Percentiles rank a stretch among this genome's conserved stretches.
phyloP scores from a whole-genome alignment of 495 filamentous ascomycete genomes.

The Neurospora discreta region DNA sequence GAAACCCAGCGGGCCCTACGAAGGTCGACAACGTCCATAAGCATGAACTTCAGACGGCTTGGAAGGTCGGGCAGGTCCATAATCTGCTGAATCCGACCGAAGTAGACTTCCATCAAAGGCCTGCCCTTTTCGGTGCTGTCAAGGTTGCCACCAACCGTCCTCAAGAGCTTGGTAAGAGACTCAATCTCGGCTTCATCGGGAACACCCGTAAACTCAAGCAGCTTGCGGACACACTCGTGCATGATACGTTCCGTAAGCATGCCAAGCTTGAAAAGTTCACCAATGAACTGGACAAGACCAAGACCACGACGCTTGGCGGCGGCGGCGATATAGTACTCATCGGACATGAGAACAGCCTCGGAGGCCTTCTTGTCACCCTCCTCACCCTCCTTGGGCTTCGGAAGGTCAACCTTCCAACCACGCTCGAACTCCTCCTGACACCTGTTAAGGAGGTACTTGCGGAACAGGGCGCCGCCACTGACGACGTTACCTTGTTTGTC shows the following conservation, averaged over 20 bases:
- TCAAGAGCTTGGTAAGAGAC: slow-evolving; percentile 81
- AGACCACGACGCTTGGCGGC: slow-evolving; percentile 95
- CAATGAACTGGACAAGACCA: slow-evolving; percentile 97
- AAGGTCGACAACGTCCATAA: slow-evolving; percentile 87
- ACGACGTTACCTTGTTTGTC: slow-evolving; percentile 82
- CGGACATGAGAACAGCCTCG: slow-evolving; percentile 75
- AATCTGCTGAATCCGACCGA: slow-evolving; percentile 71
- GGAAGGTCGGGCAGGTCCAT: slow-evolving; percentile 65
- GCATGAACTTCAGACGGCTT: slow-evolving; percentile 87
- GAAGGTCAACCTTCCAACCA: slow-evolving; percentile 88
- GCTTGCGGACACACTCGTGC: slow-evolving; percentile 96
- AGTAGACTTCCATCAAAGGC: slow-evolving; percentile 88
- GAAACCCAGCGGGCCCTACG: slow-evolving; percentile 63
- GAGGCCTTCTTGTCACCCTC: slow-evolving; percentile 42
- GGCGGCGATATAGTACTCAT: slow-evolving; percentile 93
- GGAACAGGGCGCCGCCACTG: slow-evolving; percentile 85
- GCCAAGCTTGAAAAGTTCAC: slow-evolving; percentile 93
- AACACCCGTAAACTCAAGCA: slow-evolving; percentile 87
- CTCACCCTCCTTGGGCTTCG: slow-evolving; percentile 67
- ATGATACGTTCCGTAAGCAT: slow-evolving; percentile 99
- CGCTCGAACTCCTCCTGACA: slow-evolving; percentile 99
- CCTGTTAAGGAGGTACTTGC: slow-evolving; percentile 96
- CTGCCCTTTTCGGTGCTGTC: slow-evolving; percentile 71
- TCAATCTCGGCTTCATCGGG: slow-evolving; percentile 96
- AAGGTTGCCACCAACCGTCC: slow-evolving; percentile 80